A percentile compares a stretch with the other conserved stretches of the same genome.
These are phyloP conservation scores for Myrmaecium sp. DNA, from an alignment of 2,329 filamentous ascomycete genomes.

Conservation along the genomic window DNA sequence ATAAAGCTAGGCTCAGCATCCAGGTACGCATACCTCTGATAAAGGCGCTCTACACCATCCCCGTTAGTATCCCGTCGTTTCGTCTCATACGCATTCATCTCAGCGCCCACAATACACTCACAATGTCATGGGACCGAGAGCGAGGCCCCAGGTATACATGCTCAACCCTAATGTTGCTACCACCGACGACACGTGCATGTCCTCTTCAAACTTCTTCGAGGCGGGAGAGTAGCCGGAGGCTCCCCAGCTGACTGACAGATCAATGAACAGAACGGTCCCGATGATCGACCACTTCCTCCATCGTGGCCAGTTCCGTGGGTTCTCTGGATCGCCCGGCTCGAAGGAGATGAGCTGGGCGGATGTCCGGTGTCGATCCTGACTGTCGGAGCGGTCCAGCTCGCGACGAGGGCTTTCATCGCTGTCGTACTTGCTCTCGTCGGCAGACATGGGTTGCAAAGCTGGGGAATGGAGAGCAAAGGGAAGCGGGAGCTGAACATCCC, in stretches of 20 bases:
- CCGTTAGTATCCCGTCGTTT: no score
- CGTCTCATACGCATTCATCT: slow-evolving; percentile 5
- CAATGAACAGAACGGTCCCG: slow-evolving; percentile 18
- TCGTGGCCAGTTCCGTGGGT: slow-evolving; percentile 18
- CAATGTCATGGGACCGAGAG: slow-evolving; percentile 22
- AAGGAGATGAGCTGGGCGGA: slow-evolving; percentile 17
- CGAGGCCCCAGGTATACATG: slow-evolving; percentile 30
- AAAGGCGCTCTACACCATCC: slow-evolving; percentile 18
- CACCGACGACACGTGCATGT: slow-evolving; percentile 24
- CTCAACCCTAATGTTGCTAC: slow-evolving; percentile 28
- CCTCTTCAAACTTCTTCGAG: slow-evolving; percentile 22
- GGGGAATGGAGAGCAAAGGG: no score
- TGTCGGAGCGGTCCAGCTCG: no score
- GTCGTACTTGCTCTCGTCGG: no score
- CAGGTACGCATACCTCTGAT: slow-evolving; percentile 12
- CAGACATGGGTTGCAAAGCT: no score
- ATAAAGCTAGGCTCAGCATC: slow-evolving; percentile 16
- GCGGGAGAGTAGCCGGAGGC: slow-evolving; percentile 32
- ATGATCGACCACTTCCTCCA: slow-evolving; percentile 20
- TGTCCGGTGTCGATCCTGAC: no score
- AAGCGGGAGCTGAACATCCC: no score
- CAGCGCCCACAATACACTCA: slow-evolving; percentile 9
- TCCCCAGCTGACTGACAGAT: slow-evolving; percentile 24
- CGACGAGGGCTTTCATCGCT: no score
- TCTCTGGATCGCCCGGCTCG: slow-evolving; percentile 9